A percentile compares a stretch with the other conserved stretches of the same genome.
phyloP scores from a whole-genome alignment of 2,329 filamentous ascomycete species.

The Thelonectria olida region DNA sequence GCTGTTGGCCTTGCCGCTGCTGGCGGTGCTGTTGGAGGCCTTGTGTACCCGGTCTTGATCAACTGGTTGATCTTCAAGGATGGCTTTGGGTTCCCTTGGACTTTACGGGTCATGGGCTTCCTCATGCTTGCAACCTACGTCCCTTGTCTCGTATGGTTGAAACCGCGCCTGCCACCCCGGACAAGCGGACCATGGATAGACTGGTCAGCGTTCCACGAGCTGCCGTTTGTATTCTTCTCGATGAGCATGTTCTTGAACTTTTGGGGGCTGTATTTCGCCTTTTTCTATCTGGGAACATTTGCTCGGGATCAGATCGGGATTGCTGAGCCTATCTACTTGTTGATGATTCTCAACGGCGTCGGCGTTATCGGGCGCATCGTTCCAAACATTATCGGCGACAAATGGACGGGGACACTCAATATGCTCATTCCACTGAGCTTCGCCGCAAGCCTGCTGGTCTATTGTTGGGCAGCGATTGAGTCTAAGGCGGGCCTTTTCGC shows the following conservation, averaged over 20 bases:
- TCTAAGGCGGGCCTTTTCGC: conserved; percentile 37
- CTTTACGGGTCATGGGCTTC: conserved; percentile 58
- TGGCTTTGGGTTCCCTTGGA: conserved; percentile 64
- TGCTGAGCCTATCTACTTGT: conserved; percentile 33
- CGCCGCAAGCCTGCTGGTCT: conserved; percentile 35
- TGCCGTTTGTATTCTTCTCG: conserved; percentile 47
- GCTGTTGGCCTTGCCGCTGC: conserved; percentile 68
- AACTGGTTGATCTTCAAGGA: conserved; percentile 53
- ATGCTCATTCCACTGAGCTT: conserved; percentile 52
- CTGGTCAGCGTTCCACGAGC: conserved; percentile 52
- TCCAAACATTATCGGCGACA: conserved; percentile 58
- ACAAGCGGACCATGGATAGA: conserved; percentile 54
- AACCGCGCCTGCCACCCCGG: conserved; percentile 51
- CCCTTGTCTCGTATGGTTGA: conserved; percentile 49
- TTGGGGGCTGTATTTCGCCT: conserved; percentile 51
- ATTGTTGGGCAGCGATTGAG: conserved; percentile 42
- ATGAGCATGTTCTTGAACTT: conserved; percentile 47
- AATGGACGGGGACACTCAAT: conserved; percentile 61
- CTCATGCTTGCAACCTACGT: conserved; percentile 52
- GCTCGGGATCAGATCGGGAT: conserved; percentile 45
- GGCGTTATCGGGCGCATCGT: conserved; percentile 60
- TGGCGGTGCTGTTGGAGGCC: conserved; percentile 64
- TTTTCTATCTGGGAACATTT: conserved; percentile 62
- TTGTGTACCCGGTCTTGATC: conserved; percentile 61
- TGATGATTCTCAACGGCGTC: conserved; percentile 62